phyloP scores from a whole-genome alignment of 768 basidiomycete genomes.

The Coprinellus micaceus region DNA sequence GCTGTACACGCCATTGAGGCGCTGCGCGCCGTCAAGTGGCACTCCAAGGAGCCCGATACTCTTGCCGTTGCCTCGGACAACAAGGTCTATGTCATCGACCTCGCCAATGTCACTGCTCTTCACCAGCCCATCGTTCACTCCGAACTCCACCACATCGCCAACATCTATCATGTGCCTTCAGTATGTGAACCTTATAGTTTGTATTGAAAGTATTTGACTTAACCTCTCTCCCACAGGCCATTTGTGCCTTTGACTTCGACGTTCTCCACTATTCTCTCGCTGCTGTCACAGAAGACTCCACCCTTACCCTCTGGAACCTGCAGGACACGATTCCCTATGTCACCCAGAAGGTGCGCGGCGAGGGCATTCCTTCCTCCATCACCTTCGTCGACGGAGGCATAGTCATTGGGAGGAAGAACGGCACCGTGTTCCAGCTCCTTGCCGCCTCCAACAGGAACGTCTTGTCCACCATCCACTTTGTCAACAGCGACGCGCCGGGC shows the following conservation, averaged over 20 bases:
- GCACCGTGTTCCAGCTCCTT: constrained; percentile 79
- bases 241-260: constrained; percentile 85
- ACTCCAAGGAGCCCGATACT: constrained; percentile 75
- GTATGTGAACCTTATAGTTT: constrained; percentile 45
- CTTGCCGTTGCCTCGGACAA: constrained; percentile 81
- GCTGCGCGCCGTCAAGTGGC: constrained; percentile 84
- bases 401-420: constrained; percentile 78
- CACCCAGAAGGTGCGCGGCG: constrained; percentile 72
- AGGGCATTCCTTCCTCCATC: constrained; percentile 77
- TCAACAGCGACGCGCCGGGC: constrained; percentile 42
- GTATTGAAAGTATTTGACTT: constrained; percentile 2
- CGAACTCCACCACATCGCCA: constrained; percentile 66
- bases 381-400: constrained; percentile 86
- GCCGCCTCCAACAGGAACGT: constrained; percentile 71
- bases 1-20: constrained; percentile 56
- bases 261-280: constrained; percentile 72
- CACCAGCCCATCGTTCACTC: constrained; percentile 62
- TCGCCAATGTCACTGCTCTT: constrained; percentile 57
- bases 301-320: constrained; percentile 77
- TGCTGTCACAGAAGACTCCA: constrained; percentile 80
- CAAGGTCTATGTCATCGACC: constrained; percentile 72
- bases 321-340: constrained; percentile 74
- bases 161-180: constrained; percentile 64
- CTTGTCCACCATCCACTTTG: constrained; percentile 75
- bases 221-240: constrained; percentile 49